These are phyloP conservation scores for Globisporangium nodosum DNA, from an alignment of 352 stramenopile genomes.

Conservation along the genomic window DNA sequence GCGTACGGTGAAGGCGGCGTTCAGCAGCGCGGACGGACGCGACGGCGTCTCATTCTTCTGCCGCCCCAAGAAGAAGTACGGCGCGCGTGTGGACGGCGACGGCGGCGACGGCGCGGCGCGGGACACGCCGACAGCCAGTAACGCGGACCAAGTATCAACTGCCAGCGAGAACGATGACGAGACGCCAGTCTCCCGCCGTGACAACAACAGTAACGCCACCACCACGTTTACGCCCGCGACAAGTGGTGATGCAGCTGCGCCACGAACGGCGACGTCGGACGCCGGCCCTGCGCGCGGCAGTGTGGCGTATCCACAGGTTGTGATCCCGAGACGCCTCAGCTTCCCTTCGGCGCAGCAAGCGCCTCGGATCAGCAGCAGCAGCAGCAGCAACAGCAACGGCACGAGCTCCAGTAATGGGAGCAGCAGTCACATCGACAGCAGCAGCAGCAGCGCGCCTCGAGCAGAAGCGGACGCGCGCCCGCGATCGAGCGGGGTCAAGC, in stretches of 20 bases:
- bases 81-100: not conserved
- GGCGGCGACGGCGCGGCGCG: no score
- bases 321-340: not conserved
- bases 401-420: not conserved
- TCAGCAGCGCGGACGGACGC: not conserved
- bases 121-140: no score
- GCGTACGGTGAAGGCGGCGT: constrained; percentile 3
- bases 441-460: not conserved
- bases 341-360: not conserved
- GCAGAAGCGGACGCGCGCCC: not conserved
- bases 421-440: not conserved
- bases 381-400: not conserved
- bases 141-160: no score
- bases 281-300: not conserved
- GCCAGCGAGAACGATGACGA: no score
- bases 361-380: not conserved
- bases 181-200: no score
- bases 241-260: no score
- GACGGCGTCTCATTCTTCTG: constrained; percentile 1
- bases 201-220: no score
- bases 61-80: not conserved
- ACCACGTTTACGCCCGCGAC: no score
- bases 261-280: no score
- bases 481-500: not conserved
- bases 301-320: not conserved